Evolutionary conservation across 2,329 filamentous ascomycete species (phyloP).

Genomic region (Cladosporium sp.): DNA sequence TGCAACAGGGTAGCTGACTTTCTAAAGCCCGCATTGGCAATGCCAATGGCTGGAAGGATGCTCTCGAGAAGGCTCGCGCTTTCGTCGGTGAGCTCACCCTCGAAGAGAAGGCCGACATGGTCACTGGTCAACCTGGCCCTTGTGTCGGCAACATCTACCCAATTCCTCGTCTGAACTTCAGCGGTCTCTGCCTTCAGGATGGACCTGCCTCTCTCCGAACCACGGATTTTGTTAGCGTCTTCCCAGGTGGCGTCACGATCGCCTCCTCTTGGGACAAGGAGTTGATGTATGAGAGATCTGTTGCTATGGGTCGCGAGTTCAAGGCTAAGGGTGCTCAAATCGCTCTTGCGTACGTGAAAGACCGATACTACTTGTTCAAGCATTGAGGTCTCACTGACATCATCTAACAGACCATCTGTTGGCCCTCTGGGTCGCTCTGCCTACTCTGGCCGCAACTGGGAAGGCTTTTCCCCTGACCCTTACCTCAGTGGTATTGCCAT

Average conservation of each 20-base stretch:
- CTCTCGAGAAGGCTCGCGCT: constrained; percentile 27
- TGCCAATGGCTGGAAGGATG: constrained; percentile 22
- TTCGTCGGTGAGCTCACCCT: constrained; percentile 31
- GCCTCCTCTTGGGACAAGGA: constrained; percentile 81
- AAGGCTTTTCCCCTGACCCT: constrained; percentile 64
- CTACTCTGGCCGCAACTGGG: constrained; percentile 31
- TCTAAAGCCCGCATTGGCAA: constrained; percentile 11
- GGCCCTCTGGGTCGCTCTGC: constrained; percentile 19
- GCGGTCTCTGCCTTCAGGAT: constrained; percentile 71
- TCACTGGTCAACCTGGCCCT: constrained; percentile 22
- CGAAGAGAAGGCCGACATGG: constrained; percentile 31
- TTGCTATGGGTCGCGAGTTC: constrained; percentile 29
- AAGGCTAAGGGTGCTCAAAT: constrained; percentile 48
- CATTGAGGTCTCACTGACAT: constrained; percentile 63
- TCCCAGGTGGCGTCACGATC: constrained; percentile 77
- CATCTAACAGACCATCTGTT: constrained; percentile 44
- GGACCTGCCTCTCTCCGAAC: constrained; percentile 49
- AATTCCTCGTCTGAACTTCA: constrained; percentile 27
- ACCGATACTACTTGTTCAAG: constrained; percentile 36
- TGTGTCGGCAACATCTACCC: constrained; percentile 62
- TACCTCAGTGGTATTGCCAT: constrained; percentile 50
- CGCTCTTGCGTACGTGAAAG: constrained; percentile 25
- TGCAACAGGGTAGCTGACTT: neutral
- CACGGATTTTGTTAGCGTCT: constrained; percentile 51
- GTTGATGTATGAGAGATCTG: constrained; percentile 41